These are phyloP conservation scores for Aspergillus sp. DNA, from an alignment of 2,329 filamentous ascomycete genomes.

Conservation along the genomic window DNA sequence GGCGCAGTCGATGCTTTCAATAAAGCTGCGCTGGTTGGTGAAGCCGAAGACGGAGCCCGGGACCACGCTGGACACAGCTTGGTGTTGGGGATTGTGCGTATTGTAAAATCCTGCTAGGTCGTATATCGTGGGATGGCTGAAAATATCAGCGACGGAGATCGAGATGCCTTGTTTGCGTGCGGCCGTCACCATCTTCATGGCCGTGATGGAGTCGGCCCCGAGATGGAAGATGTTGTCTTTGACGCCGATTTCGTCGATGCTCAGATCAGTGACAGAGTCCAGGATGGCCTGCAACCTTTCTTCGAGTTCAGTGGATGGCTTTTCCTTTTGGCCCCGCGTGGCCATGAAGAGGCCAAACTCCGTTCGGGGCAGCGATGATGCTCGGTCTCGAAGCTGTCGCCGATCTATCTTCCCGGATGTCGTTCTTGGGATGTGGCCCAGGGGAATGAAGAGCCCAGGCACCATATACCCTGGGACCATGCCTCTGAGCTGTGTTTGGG, in stretches of 20 bases:
- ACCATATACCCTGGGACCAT: background rate
- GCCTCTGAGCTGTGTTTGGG: background rate
- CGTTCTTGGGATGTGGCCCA: background rate
- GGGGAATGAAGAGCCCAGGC: background rate
- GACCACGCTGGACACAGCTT: background rate
- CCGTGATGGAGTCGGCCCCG: slow-evolving; percentile 16
- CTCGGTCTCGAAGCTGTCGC: background rate
- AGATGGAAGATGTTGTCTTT: slow-evolving; percentile 15
- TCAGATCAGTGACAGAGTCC: slow-evolving; percentile 2
- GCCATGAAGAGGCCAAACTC: background rate
- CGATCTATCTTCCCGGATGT: background rate
- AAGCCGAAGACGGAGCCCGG: background rate
- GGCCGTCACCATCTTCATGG: slow-evolving; percentile 18
- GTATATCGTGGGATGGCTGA: slow-evolving; percentile 8
- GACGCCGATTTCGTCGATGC: slow-evolving; percentile 3
- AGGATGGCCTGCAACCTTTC: background rate
- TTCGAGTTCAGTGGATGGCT: background rate
- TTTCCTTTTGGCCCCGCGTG: background rate
- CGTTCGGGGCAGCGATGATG: background rate
- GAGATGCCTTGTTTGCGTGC: slow-evolving; percentile 10
- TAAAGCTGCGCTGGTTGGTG: background rate
- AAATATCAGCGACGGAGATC: slow-evolving; percentile 18
- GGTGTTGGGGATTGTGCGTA: no score
- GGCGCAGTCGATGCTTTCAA: background rate
- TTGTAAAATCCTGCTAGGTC: background rate